Conservation (phyloP, 768 basidiomycete genomes). For the Serendipita indica region DNA sequence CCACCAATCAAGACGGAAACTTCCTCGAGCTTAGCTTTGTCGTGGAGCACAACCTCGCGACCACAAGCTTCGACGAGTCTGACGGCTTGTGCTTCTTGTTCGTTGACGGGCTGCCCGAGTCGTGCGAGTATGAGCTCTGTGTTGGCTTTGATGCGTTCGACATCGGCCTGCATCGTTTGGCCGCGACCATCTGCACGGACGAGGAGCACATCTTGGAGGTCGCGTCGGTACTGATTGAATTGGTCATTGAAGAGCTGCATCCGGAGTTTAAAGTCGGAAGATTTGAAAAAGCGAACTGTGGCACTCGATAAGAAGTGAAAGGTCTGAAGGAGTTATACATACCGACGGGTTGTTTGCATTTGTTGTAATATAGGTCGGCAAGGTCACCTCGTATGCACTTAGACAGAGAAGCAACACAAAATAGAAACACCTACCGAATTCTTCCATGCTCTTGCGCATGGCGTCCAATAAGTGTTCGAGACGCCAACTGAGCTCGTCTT, state of each 20-base stretch:
- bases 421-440: not conserved
- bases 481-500: not conserved
- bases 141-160: not conserved
- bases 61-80: not conserved
- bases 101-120: not conserved
- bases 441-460: not conserved
- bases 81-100: not conserved
- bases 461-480: not conserved
- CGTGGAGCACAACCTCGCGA: not conserved
- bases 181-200: not conserved
- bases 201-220: conserved; percentile 1
- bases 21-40: conserved; percentile 1
- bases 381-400: not conserved
- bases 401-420: not conserved
- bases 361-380: not conserved
- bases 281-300: conserved; percentile 2
- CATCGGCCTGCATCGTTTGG: not conserved
- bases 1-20: not conserved
- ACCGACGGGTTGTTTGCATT: conserved; percentile 6
- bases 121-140: not conserved
- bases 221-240: not conserved
- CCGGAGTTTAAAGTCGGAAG: not conserved
- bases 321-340: not conserved
- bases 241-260: not conserved
- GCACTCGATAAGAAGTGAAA: not conserved